Base-by-base conservation (phyloP, 495 filamentous ascomycete genomes). In the Penicillium diatomitis region DNA sequence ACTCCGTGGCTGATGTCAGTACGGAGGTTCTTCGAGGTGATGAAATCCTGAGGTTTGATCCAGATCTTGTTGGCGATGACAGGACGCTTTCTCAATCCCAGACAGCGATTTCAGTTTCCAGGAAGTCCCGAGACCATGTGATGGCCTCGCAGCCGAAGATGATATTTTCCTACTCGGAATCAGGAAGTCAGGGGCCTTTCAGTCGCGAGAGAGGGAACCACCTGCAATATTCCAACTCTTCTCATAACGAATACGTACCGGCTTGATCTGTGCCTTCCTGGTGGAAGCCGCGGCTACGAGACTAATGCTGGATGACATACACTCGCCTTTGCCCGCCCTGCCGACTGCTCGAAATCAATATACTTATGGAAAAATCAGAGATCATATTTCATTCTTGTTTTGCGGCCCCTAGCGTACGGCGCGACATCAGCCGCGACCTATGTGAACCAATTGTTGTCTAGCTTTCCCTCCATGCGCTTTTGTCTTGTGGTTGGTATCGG, bases 401-500 rank as follows among this genome's bases (percentile, higher is more conserved):
- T 67, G 40, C 64, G 60, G 10, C 47, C 38, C 33, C 57, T 56
- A 7, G 51, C 47, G 30, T 59, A 52, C 32, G 55, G 57, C 39
- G 55, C 30, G 9, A 52, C 40, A 42, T 45, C 50, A 38, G 53
- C 57, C 32, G 54, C 67, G 20, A 64, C 47, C n/a, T 60, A 66
- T 29, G 60, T 59, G 27, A 58, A 41, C 20, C 51, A 71, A 8
- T 58, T 76, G 53, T 45, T 44, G 6, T 51, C 53, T 31, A 69
- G 48, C 7, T 73, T 74, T 39, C 52, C 52, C 20, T 39, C 37
- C 2, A 57, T 75, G 20, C 63, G 57, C 36, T 64, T 71, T 50
- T 57, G 56, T 29, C 52, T 76, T 28, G 65, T 74, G 55, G 71
- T 76, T 12, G 72, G 64, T 32, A 55, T 70, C 49, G 64, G 57